Conservation (phyloP, 2,329 filamentous ascomycete species). For the Chlorencoelia australis region DNA sequence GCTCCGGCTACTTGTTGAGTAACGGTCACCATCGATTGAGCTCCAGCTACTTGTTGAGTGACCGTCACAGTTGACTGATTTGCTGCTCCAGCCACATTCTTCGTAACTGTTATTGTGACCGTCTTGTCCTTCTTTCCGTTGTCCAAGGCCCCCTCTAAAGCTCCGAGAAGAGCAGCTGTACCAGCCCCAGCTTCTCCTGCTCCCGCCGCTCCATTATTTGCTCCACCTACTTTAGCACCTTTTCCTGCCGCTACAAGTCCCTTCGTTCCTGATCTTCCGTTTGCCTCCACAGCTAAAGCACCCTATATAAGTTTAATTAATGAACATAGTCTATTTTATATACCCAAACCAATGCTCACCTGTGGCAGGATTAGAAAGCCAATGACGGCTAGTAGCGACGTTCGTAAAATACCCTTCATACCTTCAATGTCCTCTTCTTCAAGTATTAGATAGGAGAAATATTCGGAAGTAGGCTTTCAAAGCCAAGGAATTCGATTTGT, state of each 20-base stretch:
- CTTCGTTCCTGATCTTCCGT: too few species aligned
- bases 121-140: background rate
- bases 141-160: background rate
- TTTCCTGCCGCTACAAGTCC: slow-evolving; percentile 18
- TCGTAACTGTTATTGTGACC: slow-evolving; percentile 28
- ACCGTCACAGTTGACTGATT: slow-evolving; percentile 29
- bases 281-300: too few species aligned
- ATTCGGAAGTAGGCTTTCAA: slow-evolving; percentile 1
- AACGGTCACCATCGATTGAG: too few species aligned
- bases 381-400: slow-evolving; percentile 14
- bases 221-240: slow-evolving; percentile 8
- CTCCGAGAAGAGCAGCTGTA: background rate
- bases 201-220: slow-evolving; percentile 1
- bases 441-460: slow-evolving; percentile 4
- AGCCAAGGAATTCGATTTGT: slow-evolving; percentile 14
- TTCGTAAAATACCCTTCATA: slow-evolving; percentile 19
- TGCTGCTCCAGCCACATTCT: slow-evolving; percentile 18
- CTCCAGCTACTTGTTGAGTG: slow-evolving; percentile 29
- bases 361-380: slow-evolving; percentile 15
- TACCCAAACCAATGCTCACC: too few species aligned
- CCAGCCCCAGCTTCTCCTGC: slow-evolving; percentile 1
- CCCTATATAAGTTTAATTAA: too few species aligned
- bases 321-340: too few species aligned
- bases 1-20: slow-evolving; percentile 11
- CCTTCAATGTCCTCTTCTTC: background rate